Evolutionary conservation across 2,329 filamentous ascomycete genomes (phyloP), one percentile per base, ranked within the genome.

Genomic region (Zymoseptoria crescenta): DNA sequence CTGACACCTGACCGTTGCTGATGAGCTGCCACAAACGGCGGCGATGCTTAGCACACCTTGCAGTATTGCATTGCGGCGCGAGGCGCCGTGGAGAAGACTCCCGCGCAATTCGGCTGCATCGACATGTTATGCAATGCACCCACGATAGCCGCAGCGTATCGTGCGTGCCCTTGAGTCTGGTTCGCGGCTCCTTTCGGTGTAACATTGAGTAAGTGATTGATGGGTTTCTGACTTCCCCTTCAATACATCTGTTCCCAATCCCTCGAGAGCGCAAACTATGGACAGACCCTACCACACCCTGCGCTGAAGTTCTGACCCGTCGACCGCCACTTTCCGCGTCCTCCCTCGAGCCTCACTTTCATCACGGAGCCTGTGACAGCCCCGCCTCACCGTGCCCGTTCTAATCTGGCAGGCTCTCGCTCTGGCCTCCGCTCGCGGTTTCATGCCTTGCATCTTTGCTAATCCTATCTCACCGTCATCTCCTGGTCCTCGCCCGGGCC

Each of bases 361-460:
- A 28, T 52, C 45, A 41, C 49, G 56, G 28, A 54, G 57, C 54
- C 55, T 60, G 63, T 62, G 58, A 59, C 58, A 61, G 54, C 58
- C 62, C 59, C 63, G 59, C 59, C 61, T 45, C 35, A 45, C 35
- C 59, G 56, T 53, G 57, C 59, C 57, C 60, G 60, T 56, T 29
- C 53, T 60, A 58, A 62, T 57, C 58, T 57, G 58, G 55, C 58
- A 59, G 53, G 56, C 59, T 64, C 59, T 52, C 24, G 51, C 51
- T 52, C 28, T 62, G 59, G 57, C 58, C 60, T 59, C 35, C 35
- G 13, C 35, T 16, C 59, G 55, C 56, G 59, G 57, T 65, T 64
- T 63, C 58, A 66, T 64, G 65, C 66, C 66, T 68, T 67, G 66
- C 66, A 29, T 29, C 59, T 67, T 65, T 67, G 61, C 61, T 56